Evolutionary conservation across 2,329 filamentous ascomycete genomes (phyloP), one percentile per base, ranked within the genome.

Genomic region (Malbranchea cinnamomea): DNA sequence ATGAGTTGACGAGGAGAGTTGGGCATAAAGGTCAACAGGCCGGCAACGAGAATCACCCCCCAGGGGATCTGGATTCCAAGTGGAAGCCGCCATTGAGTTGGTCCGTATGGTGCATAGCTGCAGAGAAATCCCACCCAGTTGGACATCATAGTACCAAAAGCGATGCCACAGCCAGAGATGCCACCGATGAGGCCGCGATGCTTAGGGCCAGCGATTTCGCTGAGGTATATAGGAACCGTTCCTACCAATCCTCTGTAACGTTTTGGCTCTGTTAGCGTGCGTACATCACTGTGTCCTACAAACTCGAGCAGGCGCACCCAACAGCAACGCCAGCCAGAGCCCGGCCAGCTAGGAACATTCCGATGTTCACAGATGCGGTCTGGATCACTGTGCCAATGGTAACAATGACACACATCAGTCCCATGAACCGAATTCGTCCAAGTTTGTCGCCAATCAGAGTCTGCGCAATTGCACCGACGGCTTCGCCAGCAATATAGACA

Each of bases 401-500:
- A 16, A 69, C 66, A 15, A 69, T 46, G 10, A 67, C 39, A 40
- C 66, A 69, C 50, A 66, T 59, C 23, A 68, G 36, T 38, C 64
- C 54, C 62, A 68, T 66, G 41, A 69, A 68, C 2, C 62, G 57
- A 24, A 68, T 57, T 6, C 65, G 62, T 6, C 65, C 65, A 4
- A 65, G 57, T 43, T 47, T 57, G 39, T 74, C 68, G 6, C 59
- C 68, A 11, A 71, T 47, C 4, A 60, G 53, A 3, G 63, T 71
- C 41, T 72, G 68, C 1, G 52, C 52, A 5, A 69, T 36, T 10
- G 68, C 65, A 2, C 69, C 68, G 4, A 64, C 47, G 8, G 66
- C 66, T 46, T 74, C 68, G 16, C 69, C 69, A 4, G 68, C 68
- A 35, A 73, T 69, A 40, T 72, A 73, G 3, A 70, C 62, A 4